A percentile compares a stretch with the other conserved stretches of the same genome.
Conservation (phyloP, 2,329 filamentous ascomycete species). For the Geoglossum cookeanum region DNA sequence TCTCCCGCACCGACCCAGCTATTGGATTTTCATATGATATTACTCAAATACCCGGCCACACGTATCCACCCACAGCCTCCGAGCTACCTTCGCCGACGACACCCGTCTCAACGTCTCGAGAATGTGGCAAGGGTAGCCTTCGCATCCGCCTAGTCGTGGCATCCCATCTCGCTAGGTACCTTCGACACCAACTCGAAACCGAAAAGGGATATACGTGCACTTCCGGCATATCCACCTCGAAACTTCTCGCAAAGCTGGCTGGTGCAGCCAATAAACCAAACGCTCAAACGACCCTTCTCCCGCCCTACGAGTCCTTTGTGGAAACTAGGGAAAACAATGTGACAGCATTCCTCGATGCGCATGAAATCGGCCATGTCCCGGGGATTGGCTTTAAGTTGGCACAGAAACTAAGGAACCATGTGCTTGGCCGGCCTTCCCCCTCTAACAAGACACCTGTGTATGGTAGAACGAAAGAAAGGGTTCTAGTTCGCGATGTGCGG, state of each 20-base stretch:
- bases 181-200: conserved; percentile 54
- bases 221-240: conserved; percentile 74
- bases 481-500: conserved; percentile 50
- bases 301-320: conserved; percentile 30
- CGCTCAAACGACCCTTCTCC: conserved; percentile 67
- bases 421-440: conserved; percentile 29
- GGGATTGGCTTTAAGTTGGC: conserved; percentile 71
- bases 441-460: conserved; percentile 28
- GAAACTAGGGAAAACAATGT: conserved; percentile 29
- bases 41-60: conserved; percentile 43
- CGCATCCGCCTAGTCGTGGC: conserved; percentile 51
- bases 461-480: conserved; percentile 30
- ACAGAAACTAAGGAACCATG: conserved; percentile 42
- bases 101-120: conserved; percentile 3
- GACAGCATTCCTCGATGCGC: conserved; percentile 49
- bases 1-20: conserved; percentile 54
- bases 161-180: conserved; percentile 59
- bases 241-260: conserved; percentile 67
- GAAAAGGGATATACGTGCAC: conserved; percentile 73
- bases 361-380: conserved; percentile 63
- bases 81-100: conserved; percentile 10
- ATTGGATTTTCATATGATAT: conserved; percentile 68
- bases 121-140: conserved; percentile 16
- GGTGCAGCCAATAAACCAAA: conserved; percentile 74
- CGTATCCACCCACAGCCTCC: conserved; percentile 24